These are phyloP conservation scores for Fusarium humuli DNA, from an alignment of 2,329 filamentous ascomycete species.

Conservation along the genomic window DNA sequence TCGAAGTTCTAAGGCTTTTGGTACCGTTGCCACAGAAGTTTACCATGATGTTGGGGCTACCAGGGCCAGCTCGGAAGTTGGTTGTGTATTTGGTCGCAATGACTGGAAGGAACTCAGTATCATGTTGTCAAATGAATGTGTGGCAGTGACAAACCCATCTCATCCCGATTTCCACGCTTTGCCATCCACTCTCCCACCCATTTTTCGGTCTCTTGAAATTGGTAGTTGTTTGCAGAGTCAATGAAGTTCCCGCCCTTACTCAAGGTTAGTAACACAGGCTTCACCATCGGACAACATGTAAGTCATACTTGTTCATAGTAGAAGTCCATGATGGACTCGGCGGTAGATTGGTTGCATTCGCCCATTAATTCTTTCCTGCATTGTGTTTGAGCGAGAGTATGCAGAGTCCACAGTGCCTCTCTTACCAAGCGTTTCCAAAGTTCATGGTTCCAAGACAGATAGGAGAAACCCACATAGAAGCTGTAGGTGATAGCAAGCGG, in stretches of 20 bases:
- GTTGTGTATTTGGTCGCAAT: slow-evolving; percentile 77
- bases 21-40: slow-evolving; percentile 70
- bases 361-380: slow-evolving; percentile 68
- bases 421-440: slow-evolving; percentile 68
- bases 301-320: slow-evolving; percentile 66
- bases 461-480: slow-evolving; percentile 74
- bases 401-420: fast-evolving
- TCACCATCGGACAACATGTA: not conserved
- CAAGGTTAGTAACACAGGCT: slow-evolving; percentile 20
- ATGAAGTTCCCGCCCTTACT: slow-evolving; percentile 73
- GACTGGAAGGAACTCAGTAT: slow-evolving; percentile 54
- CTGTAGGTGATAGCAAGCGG: slow-evolving; percentile 73
- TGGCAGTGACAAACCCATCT: slow-evolving; percentile 63
- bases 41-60: slow-evolving; percentile 58
- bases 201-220: slow-evolving; percentile 69
- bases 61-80: slow-evolving; percentile 61
- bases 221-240: slow-evolving; percentile 78
- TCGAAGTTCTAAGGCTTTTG: slow-evolving; percentile 69
- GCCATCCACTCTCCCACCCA: slow-evolving; percentile 80
- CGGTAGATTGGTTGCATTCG: slow-evolving; percentile 70
- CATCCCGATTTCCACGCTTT: slow-evolving; percentile 70
- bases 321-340: slow-evolving; percentile 74
- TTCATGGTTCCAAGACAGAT: slow-evolving; percentile 74
- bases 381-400: not conserved
- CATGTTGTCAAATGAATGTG: not conserved